Conservation (phyloP, 2,329 filamentous ascomycete species). For the Nemania abortiva region DNA sequence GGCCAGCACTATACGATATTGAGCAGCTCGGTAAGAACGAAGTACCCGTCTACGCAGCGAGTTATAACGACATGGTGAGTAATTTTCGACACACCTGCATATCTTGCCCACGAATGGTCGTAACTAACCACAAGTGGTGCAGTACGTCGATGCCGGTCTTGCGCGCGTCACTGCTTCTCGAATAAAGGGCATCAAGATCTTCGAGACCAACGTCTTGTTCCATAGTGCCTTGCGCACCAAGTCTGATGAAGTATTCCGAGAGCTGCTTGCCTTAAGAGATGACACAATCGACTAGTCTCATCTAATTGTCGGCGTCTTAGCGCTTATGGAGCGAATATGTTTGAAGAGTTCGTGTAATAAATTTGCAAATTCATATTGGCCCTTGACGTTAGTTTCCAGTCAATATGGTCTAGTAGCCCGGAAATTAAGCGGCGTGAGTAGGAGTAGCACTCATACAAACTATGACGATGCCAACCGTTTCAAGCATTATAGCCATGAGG, state of each 20-base stretch:
- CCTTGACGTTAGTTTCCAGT: background rate
- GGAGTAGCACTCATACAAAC: no score
- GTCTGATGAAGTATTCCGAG: conserved; percentile 79
- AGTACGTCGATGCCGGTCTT: conserved; percentile 82
- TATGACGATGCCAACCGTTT: no score
- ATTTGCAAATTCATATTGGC: background rate
- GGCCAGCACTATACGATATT: conserved; percentile 82
- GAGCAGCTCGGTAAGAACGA: conserved; percentile 79
- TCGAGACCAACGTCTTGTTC: conserved; percentile 87
- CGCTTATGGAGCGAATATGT: background rate
- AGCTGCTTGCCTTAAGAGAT: conserved; percentile 82
- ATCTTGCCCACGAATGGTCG: no score
- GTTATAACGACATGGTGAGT: conserved; percentile 82
- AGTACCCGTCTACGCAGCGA: conserved; percentile 87
- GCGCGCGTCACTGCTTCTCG: conserved; percentile 78
- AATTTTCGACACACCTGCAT: no score
- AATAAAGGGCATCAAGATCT: conserved; percentile 82
- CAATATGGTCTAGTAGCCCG: background rate
- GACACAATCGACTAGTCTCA: conserved; percentile 65
- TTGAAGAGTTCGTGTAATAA: background rate
- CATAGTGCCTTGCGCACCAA: conserved; percentile 83
- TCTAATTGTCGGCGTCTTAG: background rate
- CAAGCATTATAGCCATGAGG: no score
- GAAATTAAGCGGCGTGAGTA: background rate
- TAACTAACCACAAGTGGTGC: no score